Evolutionary conservation across 2,329 filamentous ascomycete genomes (phyloP).

Genomic region (Aspergillus pseudonomiae): DNA sequence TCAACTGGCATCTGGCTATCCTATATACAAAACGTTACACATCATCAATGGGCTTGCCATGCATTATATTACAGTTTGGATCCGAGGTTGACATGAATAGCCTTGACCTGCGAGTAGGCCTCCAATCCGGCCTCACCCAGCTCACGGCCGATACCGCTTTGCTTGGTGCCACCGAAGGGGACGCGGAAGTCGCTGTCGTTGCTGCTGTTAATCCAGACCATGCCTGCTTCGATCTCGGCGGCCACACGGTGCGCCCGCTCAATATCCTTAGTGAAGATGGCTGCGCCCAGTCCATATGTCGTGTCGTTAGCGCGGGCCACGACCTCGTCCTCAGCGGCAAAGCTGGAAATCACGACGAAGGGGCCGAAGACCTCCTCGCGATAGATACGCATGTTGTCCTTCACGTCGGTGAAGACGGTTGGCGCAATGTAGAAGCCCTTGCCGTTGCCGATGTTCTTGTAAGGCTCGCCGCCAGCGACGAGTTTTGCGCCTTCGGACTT

Average conservation of each 20-base stretch:
- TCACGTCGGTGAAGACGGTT: conserved; percentile 62
- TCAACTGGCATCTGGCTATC: neutral
- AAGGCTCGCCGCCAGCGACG: conserved; percentile 62
- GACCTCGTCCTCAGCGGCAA: conserved; percentile 63
- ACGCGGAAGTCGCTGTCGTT: conserved; percentile 52
- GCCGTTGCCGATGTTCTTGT: conserved; percentile 56
- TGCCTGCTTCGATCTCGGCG: conserved; percentile 64
- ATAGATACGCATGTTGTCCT: conserved; percentile 61
- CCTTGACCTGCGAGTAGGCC: conserved; percentile 64
- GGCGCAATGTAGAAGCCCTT: conserved; percentile 69
- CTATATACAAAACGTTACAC: conserved; percentile 4
- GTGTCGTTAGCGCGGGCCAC: conserved; percentile 61
- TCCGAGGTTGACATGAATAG: conserved; percentile 51
- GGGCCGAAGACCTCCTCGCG: conserved; percentile 67
- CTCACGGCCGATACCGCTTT: conserved; percentile 64
- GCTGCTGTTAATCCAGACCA: conserved; percentile 70
- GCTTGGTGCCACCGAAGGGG: conserved; percentile 66
- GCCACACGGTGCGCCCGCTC: conserved; percentile 61
- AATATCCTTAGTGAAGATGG: conserved; percentile 57
- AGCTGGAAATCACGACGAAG: conserved; percentile 61
- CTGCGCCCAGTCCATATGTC: conserved; percentile 39
- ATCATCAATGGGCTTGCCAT: conserved; percentile 3
- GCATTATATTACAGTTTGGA: conserved; percentile 36
- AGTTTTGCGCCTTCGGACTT: conserved; percentile 73
- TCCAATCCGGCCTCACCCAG: conserved; percentile 63